Base-by-base conservation (phyloP, 192 early-diverging fungal species). In the Backusella liffmaniae region DNA sequence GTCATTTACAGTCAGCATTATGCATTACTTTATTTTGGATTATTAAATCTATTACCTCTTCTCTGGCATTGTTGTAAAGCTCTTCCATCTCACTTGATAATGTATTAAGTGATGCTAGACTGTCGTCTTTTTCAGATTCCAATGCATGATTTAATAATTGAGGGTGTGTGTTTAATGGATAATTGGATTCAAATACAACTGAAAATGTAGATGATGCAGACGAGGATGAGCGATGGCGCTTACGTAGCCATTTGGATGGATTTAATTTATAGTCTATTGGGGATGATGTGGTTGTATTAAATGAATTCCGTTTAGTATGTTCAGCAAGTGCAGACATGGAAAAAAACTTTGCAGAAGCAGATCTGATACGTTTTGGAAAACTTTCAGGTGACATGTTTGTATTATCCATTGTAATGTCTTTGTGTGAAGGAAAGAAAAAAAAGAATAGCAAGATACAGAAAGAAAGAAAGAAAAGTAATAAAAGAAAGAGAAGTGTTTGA, bases 231-330 rank as follows among this genome's bases (percentile, higher is more conserved):
- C 73, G 73, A 15, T 41, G 51, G 5, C 73, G 37, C 10, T 26
- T 74, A 67, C 73, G 73, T 21, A 74, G 66, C 65, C 73, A 67
- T 26, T 69, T 69, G 6, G 67, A 69, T 41, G 67, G 67, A 39
- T 69, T 69, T 69, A 69, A 37, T 41, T 23, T 69, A 41, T 37
- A 41, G 12, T 69, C 35, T 18, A n/a, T 21, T 37, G 29, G 3
- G n/a, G 66, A 66, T 66, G 66, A 4, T 34, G 66, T 16, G 6
- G 37, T 69, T 35, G 37, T 49, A 29, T 49, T 39, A 16, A 41
- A 71, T 18, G 70, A 71, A 49, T 39, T 49, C 3, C 70, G 70
- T n/a, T 71, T 71, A 10, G 70, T 44, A 10, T 71, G 21, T 16
- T 10, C 30, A 49, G 10, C 6, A 2, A 29, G 30, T 7, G 23